Percentiles rank a stretch among this genome's conserved stretches.
Evolutionary conservation across 352 stramenopile species (phyloP).

Genomic region (Phytophthora gonapodyides): DNA sequence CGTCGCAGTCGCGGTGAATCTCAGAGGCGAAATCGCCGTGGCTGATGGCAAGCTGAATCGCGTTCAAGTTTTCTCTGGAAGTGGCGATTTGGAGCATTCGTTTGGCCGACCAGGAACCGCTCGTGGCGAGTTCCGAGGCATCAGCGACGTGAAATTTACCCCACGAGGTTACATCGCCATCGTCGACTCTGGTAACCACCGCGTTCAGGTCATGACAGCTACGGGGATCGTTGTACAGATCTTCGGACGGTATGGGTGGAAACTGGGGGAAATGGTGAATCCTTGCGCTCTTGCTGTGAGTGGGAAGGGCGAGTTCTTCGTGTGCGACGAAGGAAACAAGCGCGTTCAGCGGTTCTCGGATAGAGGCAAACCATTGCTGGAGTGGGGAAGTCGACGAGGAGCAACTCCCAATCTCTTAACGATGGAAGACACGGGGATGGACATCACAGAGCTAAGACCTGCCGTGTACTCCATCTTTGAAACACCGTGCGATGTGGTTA

Average conservation of each 20-base stretch:
- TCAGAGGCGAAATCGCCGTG: slow-evolving; percentile 57
- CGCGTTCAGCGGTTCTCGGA: slow-evolving; percentile 59
- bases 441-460: slow-evolving; percentile 6
- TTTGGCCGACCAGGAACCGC: slow-evolving; percentile 51
- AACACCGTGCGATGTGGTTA: slow-evolving; percentile 19
- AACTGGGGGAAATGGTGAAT: slow-evolving; percentile 35
- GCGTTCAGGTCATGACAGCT: slow-evolving; percentile 55
- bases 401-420: slow-evolving; percentile 1
- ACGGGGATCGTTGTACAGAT: slow-evolving; percentile 46
- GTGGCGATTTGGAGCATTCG: slow-evolving; percentile 45
- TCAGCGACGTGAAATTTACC: slow-evolving; percentile 62
- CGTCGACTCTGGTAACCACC: slow-evolving; percentile 61
- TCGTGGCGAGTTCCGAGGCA: slow-evolving; percentile 52
- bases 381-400: slow-evolving; percentile 48
- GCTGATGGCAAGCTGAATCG: slow-evolving; percentile 58
- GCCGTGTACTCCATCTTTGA: slow-evolving; percentile 39
- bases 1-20: slow-evolving; percentile 56
- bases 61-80: slow-evolving; percentile 62
- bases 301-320: slow-evolving; percentile 54
- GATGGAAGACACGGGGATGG: background rate
- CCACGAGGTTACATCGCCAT: slow-evolving; percentile 53
- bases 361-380: slow-evolving; percentile 42
- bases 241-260: slow-evolving; percentile 43
- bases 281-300: slow-evolving; percentile 48
- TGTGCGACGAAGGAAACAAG: slow-evolving; percentile 66